Evolutionary conservation across 441 rosid genomes (phyloP), one percentile per base, ranked within the genome.

Genomic region (Gossypium lobatum): DNA sequence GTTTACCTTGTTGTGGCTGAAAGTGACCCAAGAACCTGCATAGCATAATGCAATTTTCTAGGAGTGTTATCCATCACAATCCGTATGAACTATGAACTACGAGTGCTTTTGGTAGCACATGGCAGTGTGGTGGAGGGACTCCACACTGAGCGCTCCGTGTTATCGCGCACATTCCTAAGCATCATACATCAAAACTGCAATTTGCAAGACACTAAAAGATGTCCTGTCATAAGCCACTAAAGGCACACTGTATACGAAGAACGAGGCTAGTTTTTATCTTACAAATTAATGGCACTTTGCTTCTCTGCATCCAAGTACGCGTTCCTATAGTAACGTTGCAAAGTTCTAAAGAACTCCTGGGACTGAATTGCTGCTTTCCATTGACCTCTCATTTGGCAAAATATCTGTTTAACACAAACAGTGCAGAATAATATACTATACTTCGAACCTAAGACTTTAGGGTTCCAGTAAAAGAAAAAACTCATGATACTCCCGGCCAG

Each of bases 1-100:
- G 95, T 72, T 78, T 93, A 70, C 91, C 98, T 73, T 80, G 80
- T 57, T 90, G 93, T 45, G 99, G 98, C 80, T 86, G 98, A 73
- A 92, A 93, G 82, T 93, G 87, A 66, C 99, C 99, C 78, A 96
- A 84, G 75, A 96, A 95, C 76, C 99, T 95, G 91, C 73, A 79
- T 72, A 81, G 60, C 45, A 18, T 59, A 70, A 77, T 39, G 77
- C 59, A 78, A 77, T 68, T 28, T 53, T 25, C 55, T 20, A 34
- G 2, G 3, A 72, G 68, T 17, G 17, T 52, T 13, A 28, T 28
- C 60, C 23, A 50, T 16, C 25, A 52, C 11, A 9, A 52, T 52
- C 46, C 17, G 52, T n/a, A n/a, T n/a, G n/a, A n/a, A n/a, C n/a
- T 52, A 16, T 28, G 25, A 25, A 68, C 59, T 50, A 48, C 21